Conservation (phyloP, 225 moss, liverwort and hornwort species). For the Asterella californica region DNA sequence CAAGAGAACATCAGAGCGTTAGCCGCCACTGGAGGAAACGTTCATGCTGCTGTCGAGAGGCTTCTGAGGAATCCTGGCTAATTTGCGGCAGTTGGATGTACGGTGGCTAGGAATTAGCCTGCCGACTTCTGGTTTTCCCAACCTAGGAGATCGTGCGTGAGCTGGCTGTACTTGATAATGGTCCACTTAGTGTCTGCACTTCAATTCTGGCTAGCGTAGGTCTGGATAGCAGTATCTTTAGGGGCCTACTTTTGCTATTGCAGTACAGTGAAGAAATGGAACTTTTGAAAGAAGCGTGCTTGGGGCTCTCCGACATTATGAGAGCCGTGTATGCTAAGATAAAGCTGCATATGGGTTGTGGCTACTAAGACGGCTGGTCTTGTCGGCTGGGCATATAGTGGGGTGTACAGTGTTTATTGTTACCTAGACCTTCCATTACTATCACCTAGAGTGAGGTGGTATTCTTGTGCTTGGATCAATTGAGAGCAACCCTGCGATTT, state of each 20-base stretch:
- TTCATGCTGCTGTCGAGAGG: constrained; percentile 91
- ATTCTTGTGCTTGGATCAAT: constrained; percentile 36
- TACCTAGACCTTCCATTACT: constrained; percentile 40
- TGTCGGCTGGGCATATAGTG: constrained; percentile 42
- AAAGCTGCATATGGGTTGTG: constrained; percentile 44
- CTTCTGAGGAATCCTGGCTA: constrained; percentile 79
- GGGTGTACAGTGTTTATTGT: constrained; percentile 55
- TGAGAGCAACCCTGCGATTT: constrained; percentile 25
- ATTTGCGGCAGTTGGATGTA: constrained; percentile 6
- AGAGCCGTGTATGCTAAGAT: constrained; percentile 52
- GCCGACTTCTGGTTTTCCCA: constrained; percentile 22
- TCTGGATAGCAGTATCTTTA: constrained; percentile 33
- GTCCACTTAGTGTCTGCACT: constrained; percentile 35
- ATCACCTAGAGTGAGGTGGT: constrained; percentile 32
- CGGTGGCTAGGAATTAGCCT: constrained; percentile 20
- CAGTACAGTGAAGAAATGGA: constrained; percentile 36
- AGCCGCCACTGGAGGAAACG: constrained; percentile 87
- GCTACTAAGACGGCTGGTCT: constrained; percentile 37
- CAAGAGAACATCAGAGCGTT: constrained; percentile 90
- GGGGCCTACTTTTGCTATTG: constrained; percentile 24
- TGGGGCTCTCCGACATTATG: constrained; percentile 37
- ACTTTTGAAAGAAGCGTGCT: constrained; percentile 36
- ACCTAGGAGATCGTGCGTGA: constrained; percentile 31
- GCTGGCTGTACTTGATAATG: constrained; percentile 18
- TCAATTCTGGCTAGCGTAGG: constrained; percentile 27